phyloP scores from a whole-genome alignment of 2,329 filamentous ascomycete species.

The Eutypella sp. region DNA sequence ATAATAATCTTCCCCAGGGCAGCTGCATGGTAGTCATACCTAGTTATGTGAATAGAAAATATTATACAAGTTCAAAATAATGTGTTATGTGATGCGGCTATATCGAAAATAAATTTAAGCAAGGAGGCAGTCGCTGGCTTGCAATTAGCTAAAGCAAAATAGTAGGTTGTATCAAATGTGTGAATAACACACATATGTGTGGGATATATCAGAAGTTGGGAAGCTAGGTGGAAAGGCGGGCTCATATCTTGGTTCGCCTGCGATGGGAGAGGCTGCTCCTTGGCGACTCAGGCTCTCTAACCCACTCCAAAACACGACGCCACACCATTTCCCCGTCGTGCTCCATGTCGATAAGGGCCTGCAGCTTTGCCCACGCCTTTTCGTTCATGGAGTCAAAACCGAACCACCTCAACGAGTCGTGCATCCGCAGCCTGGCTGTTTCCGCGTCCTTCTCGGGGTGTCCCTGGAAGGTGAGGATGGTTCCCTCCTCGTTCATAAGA shows the following conservation, averaged over 20 bases:
- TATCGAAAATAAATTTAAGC: too few relatives aligned
- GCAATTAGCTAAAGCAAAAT: background rate
- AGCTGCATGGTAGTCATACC: too few relatives aligned
- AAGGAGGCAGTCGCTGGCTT: too few relatives aligned
- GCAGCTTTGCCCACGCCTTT: slow-evolving; percentile 22
- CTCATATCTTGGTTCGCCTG: background rate
- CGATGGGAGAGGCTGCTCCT: background rate
- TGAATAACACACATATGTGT: background rate
- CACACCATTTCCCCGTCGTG: slow-evolving; percentile 35
- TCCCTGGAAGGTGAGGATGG: slow-evolving; percentile 39
- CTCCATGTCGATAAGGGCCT: slow-evolving; percentile 22
- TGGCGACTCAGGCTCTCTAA: slow-evolving; percentile 4
- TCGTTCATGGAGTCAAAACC: slow-evolving; percentile 27
- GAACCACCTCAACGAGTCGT: slow-evolving; percentile 32
- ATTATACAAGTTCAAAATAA: too few relatives aligned
- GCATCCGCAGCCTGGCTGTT: slow-evolving; percentile 33
- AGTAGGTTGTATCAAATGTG: too few relatives aligned
- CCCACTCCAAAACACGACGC: slow-evolving; percentile 30
- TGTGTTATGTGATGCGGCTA: too few relatives aligned
- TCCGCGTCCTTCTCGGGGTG: slow-evolving; percentile 39
- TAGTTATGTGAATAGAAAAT: too few relatives aligned
- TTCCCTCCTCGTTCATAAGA: slow-evolving; percentile 33
- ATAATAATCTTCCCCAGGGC: too few relatives aligned
- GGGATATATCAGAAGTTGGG: background rate
- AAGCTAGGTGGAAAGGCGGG: background rate